A percentile compares a stretch with the other conserved stretches of the same genome.
Conservation (phyloP, 148 eudicot species). For the Diospyros kaki region DNA sequence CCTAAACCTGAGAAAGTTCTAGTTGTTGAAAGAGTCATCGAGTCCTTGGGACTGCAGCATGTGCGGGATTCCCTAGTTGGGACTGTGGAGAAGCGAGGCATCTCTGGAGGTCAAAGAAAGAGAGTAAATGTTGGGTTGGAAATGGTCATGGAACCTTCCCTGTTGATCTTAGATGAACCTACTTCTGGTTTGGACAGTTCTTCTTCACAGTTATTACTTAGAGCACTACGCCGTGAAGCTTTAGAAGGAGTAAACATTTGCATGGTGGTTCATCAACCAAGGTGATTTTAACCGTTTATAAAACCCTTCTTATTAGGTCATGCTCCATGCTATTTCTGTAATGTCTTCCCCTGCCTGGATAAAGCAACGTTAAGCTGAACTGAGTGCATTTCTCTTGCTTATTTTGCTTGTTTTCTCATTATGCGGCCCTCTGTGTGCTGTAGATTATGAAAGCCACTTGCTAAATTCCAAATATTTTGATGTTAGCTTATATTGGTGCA, state of each 20-base stretch:
- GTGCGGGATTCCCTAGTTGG: slow-evolving; percentile 76
- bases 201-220: slow-evolving; percentile 61
- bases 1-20: slow-evolving; percentile 70
- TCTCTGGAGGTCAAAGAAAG: slow-evolving; percentile 86
- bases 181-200: slow-evolving; percentile 89
- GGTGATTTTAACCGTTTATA: slow-evolving; percentile 29
- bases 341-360: background rate
- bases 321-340: background rate
- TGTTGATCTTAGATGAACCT: slow-evolving; percentile 75
- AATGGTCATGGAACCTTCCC: slow-evolving; percentile 90
- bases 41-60: slow-evolving; percentile 57
- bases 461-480: background rate
- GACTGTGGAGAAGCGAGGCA: slow-evolving; percentile 82
- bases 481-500: slow-evolving; percentile 3
- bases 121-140: slow-evolving; percentile 84
- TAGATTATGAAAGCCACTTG: background rate
- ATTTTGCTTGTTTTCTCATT: too few species aligned
- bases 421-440: too few species aligned
- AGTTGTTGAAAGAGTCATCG: slow-evolving; percentile 71
- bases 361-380: too few species aligned
- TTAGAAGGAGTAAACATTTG: slow-evolving; percentile 77
- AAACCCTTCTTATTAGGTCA: background rate
- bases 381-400: too few species aligned
- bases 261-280: slow-evolving; percentile 89
- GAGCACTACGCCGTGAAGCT: slow-evolving; percentile 92